Conservation (phyloP, 345 rosid species). For the Ceriops tagal region DNA sequence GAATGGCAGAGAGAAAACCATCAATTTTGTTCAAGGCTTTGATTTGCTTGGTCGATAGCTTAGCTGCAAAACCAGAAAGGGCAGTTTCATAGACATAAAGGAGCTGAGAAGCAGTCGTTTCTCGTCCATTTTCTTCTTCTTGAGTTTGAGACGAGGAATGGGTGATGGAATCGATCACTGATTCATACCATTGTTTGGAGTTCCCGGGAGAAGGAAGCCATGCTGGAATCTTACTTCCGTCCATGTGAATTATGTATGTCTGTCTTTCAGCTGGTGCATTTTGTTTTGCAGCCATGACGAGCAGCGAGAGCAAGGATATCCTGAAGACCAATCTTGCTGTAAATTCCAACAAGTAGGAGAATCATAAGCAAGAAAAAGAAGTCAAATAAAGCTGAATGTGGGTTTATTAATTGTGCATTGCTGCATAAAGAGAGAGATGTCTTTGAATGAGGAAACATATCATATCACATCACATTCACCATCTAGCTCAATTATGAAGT, state of each 20-base stretch:
- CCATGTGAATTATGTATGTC: constrained; percentile 64
- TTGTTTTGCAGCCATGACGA: constrained; percentile 17
- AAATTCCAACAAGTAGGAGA: not conserved
- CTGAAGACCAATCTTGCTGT: constrained; percentile 25
- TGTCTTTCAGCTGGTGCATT: not conserved
- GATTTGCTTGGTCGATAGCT: constrained; percentile 50
- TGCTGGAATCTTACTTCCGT: constrained; percentile 37
- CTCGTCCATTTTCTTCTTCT: constrained; percentile 18
- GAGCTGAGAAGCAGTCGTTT: constrained; percentile 34
- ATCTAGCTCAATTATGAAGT: no score
- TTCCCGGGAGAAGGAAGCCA: constrained; percentile 7
- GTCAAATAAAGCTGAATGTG: no score
- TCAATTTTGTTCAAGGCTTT: constrained; percentile 36
- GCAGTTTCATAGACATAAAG: constrained; percentile 54
- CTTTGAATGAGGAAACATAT: no score
- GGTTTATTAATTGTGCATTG: no score
- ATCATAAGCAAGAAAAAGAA: no score
- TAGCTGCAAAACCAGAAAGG: constrained; percentile 63
- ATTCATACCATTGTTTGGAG: constrained; percentile 35
- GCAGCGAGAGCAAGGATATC: constrained; percentile 22
- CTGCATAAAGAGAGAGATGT: no score
- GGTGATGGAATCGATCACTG: constrained; percentile 34
- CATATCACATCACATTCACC: no score
- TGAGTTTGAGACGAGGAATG: constrained; percentile 25
- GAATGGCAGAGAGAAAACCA: constrained; percentile 56